phyloP scores from a whole-genome alignment of 805 yeast species.

The Starmerella apicola region DNA sequence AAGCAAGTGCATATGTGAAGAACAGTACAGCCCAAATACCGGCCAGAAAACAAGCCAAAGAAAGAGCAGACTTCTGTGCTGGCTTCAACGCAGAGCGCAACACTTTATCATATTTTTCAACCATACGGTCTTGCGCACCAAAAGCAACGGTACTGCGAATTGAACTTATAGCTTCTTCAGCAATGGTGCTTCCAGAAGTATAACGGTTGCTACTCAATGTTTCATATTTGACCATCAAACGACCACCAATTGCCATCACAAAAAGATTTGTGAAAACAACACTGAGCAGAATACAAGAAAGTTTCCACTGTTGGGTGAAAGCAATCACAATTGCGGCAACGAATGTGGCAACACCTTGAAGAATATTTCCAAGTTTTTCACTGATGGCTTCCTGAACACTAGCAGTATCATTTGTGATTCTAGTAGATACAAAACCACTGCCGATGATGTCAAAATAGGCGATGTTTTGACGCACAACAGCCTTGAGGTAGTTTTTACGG shows the following conservation, averaged over 20 bases:
- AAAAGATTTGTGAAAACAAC: constrained; percentile 26
- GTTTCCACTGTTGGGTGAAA: constrained; percentile 28
- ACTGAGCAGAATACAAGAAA: constrained; percentile 28
- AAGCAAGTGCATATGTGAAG: constrained; percentile 31
- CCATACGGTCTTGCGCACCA: constrained; percentile 30
- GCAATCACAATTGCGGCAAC: constrained; percentile 30
- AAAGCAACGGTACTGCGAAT: constrained; percentile 33
- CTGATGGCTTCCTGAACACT: constrained; percentile 33
- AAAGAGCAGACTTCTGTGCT: constrained; percentile 22
- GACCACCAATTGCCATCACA: constrained; percentile 25
- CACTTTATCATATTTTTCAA: constrained; percentile 24
- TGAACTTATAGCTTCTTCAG: constrained; percentile 34
- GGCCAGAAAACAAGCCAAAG: constrained; percentile 29
- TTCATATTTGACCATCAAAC: constrained; percentile 25
- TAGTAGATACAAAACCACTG: constrained; percentile 33
- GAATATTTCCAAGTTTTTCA: constrained; percentile 31
- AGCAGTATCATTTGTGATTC: constrained; percentile 33
- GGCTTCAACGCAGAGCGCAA: constrained; percentile 23
- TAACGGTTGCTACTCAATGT: constrained; percentile 21
- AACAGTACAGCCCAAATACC: constrained; percentile 30
- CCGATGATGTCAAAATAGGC: constrained; percentile 34
- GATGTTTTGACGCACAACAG: constrained; percentile 31
- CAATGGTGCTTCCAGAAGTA: constrained; percentile 28
- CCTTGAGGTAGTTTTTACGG: constrained; percentile 28
- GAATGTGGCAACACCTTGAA: constrained; percentile 31